A percentile compares a stretch with the other conserved stretches of the same genome.
These are phyloP conservation scores for Canariomyces notabilis DNA, from an alignment of 2,329 filamentous ascomycete genomes.

Conservation along the genomic window DNA sequence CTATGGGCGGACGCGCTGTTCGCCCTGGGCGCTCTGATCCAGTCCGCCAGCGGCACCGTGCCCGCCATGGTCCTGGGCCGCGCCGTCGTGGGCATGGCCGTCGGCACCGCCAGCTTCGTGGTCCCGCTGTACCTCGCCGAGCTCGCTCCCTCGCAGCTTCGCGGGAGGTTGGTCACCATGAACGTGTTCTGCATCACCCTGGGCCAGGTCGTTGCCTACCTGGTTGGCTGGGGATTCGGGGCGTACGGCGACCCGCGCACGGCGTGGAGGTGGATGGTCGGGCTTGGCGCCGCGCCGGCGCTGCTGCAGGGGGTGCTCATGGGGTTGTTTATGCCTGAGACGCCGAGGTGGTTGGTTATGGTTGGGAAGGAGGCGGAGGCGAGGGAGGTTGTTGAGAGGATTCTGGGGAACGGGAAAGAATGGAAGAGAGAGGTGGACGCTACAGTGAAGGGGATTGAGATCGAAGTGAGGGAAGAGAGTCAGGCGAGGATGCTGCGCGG, in stretches of 20 bases:
- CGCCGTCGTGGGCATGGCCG: slow-evolving; percentile 64
- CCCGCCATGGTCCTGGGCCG: slow-evolving; percentile 61
- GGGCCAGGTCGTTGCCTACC: slow-evolving; percentile 84
- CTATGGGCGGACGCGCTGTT: slow-evolving; percentile 63
- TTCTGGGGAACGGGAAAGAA: slow-evolving; percentile 50
- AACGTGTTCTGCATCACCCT: slow-evolving; percentile 78
- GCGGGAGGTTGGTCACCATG: slow-evolving; percentile 77
- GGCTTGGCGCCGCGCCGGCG: slow-evolving; percentile 74
- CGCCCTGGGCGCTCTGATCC: slow-evolving; percentile 59
- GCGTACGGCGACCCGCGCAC: slow-evolving; percentile 44
- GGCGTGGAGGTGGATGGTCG: slow-evolving; percentile 91
- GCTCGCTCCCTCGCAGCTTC: slow-evolving; percentile 67
- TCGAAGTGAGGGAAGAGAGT: slow-evolving; percentile 63
- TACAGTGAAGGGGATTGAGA: slow-evolving; percentile 61
- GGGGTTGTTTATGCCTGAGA: slow-evolving; percentile 75
- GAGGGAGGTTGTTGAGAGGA: slow-evolving; percentile 56
- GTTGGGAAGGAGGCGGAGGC: slow-evolving; percentile 59
- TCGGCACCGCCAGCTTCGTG: slow-evolving; percentile 74
- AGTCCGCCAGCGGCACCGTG: slow-evolving; percentile 56
- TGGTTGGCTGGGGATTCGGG: slow-evolving; percentile 73
- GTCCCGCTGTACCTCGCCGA: slow-evolving; percentile 87
- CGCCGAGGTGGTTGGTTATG: slow-evolving; percentile 79
- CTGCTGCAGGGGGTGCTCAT: slow-evolving; percentile 64
- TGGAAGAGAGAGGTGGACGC: slow-evolving; percentile 38
- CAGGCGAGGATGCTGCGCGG: slow-evolving; percentile 45